These are phyloP conservation scores for Phialemonium atrogriseum DNA, from an alignment of 2,329 filamentous ascomycete genomes.

Conservation along the genomic window DNA sequence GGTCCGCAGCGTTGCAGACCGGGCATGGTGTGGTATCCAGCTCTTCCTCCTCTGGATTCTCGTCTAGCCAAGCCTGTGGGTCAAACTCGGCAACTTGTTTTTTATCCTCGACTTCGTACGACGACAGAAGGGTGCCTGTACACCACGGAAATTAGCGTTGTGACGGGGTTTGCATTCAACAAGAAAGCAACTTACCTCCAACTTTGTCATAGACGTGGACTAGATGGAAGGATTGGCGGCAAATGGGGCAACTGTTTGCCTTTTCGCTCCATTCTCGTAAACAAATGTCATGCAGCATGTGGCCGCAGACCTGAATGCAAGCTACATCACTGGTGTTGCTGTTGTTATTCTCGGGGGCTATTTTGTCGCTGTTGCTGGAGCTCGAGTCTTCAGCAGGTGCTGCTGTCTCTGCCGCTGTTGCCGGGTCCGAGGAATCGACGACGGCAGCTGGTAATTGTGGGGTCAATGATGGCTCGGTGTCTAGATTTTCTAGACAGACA, in stretches of 20 bases:
- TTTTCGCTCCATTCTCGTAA: conserved; percentile 91
- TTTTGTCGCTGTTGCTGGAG: conserved; percentile 7
- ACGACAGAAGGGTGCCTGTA: conserved; percentile 48
- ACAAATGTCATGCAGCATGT: conserved; percentile 88
- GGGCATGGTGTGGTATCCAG: conserved; percentile 66
- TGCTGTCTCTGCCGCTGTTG: conserved; percentile 1
- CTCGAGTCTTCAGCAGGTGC: conserved; percentile 3
- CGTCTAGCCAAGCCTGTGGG: conserved; percentile 62
- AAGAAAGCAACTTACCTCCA: conserved; percentile 58
- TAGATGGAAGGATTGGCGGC: conserved; percentile 81
- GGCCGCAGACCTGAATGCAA: conserved; percentile 68
- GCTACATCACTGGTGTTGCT: conserved; percentile 40
- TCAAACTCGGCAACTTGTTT: conserved; percentile 88
- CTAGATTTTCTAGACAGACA: conserved; percentile 57
- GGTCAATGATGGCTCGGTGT: conserved; percentile 17
- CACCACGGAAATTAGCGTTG: conserved; percentile 2
- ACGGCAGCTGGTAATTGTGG: conserved; percentile 6
- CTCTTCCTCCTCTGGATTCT: conserved; percentile 65
- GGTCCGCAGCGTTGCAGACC: conserved; percentile 71
- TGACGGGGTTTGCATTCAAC: background rate
- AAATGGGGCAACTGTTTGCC: conserved; percentile 97
- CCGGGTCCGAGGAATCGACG: conserved; percentile 5
- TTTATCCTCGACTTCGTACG: conserved; percentile 66
- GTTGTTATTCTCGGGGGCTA: conserved; percentile 13
- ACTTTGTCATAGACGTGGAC: conserved; percentile 76